Evolutionary conservation across 2,329 filamentous ascomycete genomes (phyloP), one percentile per base, ranked within the genome.

Genomic region (Pseudogymnoascus sp.): DNA sequence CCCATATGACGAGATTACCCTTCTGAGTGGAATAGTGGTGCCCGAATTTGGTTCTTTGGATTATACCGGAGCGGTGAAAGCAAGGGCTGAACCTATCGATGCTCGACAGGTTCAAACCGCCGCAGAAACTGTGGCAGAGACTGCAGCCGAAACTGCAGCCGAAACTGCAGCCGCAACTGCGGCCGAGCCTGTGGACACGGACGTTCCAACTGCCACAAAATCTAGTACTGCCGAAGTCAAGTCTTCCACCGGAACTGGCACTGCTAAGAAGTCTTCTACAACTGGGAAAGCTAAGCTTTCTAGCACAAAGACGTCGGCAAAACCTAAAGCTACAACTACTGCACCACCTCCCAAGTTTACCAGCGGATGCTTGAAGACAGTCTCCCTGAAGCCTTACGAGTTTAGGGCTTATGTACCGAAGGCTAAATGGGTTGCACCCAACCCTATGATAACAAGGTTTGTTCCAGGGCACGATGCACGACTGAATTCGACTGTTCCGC

Each of bases 401-500:
- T 87, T 80, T 70, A 81, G 81, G 65, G 82, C 83, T 12, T 84
- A 83, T 68, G 82, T 87, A 5, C 83, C 82, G 1, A 77, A 77
- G 28, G 73, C 76, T 0, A 75, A 74, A 31, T 86, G 82, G 73
- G 73, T 78, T n/a, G 72, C 73, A 6, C 82, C 83, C 12, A 74
- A 75, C 5, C 84, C 84, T 1, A 79, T 82, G 72, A 79, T 87
- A 66, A 86, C 83, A 2, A 78, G 77, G 26, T 83, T 86, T 67
- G 70, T 74, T 2, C 83, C 83, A 10, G 82, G 82, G 2, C 84
- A 86, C 66, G 84, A 86, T 69, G 74, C 75, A 11, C 79, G 83
- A 2, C 69, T 85, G 3, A 62, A 78, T 5, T 84, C 83, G 0
- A 78, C 73, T 26, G 50, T 56, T 56, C 50, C 50, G 5, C 50